These are phyloP conservation scores for Millerago galiae DNA, from an alignment of 805 yeast species.

Conservation along the genomic window DNA sequence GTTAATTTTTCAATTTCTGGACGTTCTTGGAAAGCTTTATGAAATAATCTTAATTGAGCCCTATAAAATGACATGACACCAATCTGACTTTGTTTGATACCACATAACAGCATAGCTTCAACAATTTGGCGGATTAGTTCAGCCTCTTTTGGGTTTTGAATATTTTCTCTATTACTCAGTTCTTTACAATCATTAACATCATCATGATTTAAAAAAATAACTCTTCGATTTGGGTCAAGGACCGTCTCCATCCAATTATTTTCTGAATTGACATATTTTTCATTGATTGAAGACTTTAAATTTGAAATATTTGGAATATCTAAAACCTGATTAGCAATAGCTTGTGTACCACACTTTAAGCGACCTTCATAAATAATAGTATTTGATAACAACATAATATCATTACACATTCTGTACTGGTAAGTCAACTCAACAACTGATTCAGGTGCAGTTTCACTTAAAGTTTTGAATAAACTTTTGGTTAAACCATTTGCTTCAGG, in stretches of 20 bases:
- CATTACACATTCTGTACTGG: constrained; percentile 91
- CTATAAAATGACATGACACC: constrained; percentile 90
- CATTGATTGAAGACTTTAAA: constrained; percentile 4
- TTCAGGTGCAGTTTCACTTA: constrained; percentile 68
- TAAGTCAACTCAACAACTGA: constrained; percentile 70
- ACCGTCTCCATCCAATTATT: constrained; percentile 51
- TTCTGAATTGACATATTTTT: background rate
- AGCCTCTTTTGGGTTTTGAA: constrained; percentile 72
- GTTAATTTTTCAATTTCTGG: constrained; percentile 71
- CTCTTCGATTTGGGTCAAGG: constrained; percentile 50
- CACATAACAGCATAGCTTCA: constrained; percentile 48
- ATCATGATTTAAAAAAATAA: constrained; percentile 80
- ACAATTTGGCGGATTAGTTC: constrained; percentile 56
- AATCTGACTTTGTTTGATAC: constrained; percentile 51
- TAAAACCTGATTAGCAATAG: constrained; percentile 55
- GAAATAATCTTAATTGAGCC: constrained; percentile 61
- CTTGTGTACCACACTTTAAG: constrained; percentile 65
- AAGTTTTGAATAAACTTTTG: constrained; percentile 64
- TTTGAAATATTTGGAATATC: constrained; percentile 35
- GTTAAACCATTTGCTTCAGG: constrained; percentile 61
- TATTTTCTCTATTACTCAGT: constrained; percentile 51
- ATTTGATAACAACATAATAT: constrained; percentile 80
- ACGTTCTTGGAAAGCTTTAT: constrained; percentile 23
- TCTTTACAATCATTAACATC: constrained; percentile 49
- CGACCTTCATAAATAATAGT: constrained; percentile 69